Percentiles rank a stretch among this genome's conserved stretches.
phyloP scores from a whole-genome alignment of 2,329 filamentous ascomycete genomes.

The Scortechinia acanthostroma region DNA sequence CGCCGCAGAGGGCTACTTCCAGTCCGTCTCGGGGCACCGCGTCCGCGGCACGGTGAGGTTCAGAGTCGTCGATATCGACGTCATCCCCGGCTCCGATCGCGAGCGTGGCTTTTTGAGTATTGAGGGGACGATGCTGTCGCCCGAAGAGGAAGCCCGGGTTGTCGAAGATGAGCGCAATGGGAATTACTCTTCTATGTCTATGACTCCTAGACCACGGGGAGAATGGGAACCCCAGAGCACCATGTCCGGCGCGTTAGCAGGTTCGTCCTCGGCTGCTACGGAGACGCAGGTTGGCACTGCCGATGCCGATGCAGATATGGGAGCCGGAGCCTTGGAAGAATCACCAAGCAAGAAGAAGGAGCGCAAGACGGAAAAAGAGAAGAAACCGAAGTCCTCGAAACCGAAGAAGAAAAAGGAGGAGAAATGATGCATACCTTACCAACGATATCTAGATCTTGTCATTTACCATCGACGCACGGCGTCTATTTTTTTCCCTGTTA shows the following conservation, averaged over 20 bases:
- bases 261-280: background rate
- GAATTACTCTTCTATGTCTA: no score
- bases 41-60: background rate
- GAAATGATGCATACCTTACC: background rate
- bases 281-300: background rate
- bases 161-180: background rate
- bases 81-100: conserved; percentile 15
- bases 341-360: background rate
- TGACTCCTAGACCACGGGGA: background rate
- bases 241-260: background rate
- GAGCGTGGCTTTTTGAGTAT: conserved; percentile 1
- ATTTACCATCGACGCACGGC: background rate
- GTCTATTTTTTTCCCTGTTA: no score
- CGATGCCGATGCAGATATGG: background rate
- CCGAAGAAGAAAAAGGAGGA: background rate
- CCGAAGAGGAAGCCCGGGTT: background rate
- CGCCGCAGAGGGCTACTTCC: background rate
- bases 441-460: background rate
- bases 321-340: background rate
- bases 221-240: background rate
- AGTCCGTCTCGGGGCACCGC: conserved; percentile 1
- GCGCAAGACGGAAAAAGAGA: background rate
- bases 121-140: background rate
- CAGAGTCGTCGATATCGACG: conserved; percentile 5
- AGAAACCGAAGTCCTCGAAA: background rate